Conservation (phyloP, 2,329 filamentous ascomycete genomes). For the Catunica adiposa region DNA sequence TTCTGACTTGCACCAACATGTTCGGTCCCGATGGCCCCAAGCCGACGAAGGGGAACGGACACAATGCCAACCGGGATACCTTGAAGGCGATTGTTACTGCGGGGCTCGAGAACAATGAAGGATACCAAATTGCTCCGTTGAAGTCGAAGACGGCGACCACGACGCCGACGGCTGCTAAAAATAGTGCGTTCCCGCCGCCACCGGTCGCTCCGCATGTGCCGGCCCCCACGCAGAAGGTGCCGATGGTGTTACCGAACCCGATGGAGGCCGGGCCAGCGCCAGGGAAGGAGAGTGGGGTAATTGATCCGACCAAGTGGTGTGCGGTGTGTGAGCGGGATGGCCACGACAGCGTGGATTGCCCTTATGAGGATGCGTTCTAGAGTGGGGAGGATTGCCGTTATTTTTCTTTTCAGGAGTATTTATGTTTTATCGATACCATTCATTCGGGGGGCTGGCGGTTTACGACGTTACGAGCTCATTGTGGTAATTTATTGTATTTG, state of each 20-base stretch:
- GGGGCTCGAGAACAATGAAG: conserved; percentile 19
- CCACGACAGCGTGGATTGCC: conserved; percentile 89
- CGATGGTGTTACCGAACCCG: conserved; percentile 40
- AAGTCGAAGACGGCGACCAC: conserved; percentile 25
- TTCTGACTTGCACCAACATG: conserved; percentile 86
- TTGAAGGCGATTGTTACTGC: conserved; percentile 6
- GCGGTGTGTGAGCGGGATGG: conserved; percentile 91
- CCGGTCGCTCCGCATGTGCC: background rate
- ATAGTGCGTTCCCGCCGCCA: background rate
- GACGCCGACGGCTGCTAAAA: conserved; percentile 10
- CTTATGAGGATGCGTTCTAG: conserved; percentile 68
- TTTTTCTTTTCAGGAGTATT: background rate
- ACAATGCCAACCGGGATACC: conserved; percentile 14
- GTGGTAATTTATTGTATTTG: background rate
- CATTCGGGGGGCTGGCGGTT: background rate
- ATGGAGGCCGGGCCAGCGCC: conserved; percentile 54
- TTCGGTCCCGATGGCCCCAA: conserved; percentile 37
- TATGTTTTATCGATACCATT: conserved; percentile 8
- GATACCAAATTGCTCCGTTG: conserved; percentile 38
- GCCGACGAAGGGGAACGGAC: conserved; percentile 16
- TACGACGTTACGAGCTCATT: background rate
- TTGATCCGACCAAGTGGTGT: conserved; percentile 87
- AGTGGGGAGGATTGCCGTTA: background rate
- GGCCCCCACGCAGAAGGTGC: conserved; percentile 14
- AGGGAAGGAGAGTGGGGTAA: conserved; percentile 59